A percentile compares a stretch with the other conserved stretches of the same genome.
Evolutionary conservation across 2,329 filamentous ascomycete genomes (phyloP).

Genomic region (Hymenoscyphus linearis): DNA sequence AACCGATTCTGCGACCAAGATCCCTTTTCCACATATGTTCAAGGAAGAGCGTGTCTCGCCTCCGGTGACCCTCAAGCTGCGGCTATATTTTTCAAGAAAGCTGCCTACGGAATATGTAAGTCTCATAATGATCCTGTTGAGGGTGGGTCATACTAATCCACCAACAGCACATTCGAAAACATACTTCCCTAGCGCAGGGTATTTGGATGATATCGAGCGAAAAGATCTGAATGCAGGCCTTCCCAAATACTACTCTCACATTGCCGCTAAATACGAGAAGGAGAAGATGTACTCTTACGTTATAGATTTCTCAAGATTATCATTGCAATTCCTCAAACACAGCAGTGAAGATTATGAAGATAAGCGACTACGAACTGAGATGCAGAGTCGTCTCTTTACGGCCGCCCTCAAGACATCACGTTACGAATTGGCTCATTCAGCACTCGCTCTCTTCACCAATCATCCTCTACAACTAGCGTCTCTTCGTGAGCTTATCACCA

Average conservation of each 20-base stretch:
- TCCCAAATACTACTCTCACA: constrained; percentile 80
- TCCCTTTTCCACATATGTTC: constrained; percentile 71
- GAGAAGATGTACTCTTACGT: constrained; percentile 73
- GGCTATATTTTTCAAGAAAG: constrained; percentile 71
- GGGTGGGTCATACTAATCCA: constrained; percentile 12
- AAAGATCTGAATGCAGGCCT: constrained; percentile 65
- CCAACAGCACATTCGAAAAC: constrained; percentile 23
- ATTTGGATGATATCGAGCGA: constrained; percentile 74
- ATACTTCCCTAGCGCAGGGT: constrained; percentile 45
- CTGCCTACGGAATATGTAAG: constrained; percentile 77
- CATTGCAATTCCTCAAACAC: constrained; percentile 54
- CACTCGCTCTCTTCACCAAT: constrained; percentile 68
- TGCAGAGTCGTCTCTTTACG: constrained; percentile 79
- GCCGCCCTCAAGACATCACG: constrained; percentile 73
- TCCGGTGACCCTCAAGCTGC: constrained; percentile 70
- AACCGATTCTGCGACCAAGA: constrained; percentile 50
- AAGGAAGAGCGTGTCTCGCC: constrained; percentile 72
- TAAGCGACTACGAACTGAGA: constrained; percentile 52
- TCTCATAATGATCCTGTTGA: constrained; percentile 17
- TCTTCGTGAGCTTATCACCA: constrained; percentile 63
- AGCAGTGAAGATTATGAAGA: constrained; percentile 12
- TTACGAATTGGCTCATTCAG: constrained; percentile 78
- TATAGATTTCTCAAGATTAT: constrained; percentile 74
- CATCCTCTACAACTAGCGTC: constrained; percentile 65
- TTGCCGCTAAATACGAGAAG: constrained; percentile 76